Evolutionary conservation across 1,284 basidiomycete species (phyloP), one percentile per base, ranked within the genome.

Genomic region (Exobasidium rhododendri): DNA sequence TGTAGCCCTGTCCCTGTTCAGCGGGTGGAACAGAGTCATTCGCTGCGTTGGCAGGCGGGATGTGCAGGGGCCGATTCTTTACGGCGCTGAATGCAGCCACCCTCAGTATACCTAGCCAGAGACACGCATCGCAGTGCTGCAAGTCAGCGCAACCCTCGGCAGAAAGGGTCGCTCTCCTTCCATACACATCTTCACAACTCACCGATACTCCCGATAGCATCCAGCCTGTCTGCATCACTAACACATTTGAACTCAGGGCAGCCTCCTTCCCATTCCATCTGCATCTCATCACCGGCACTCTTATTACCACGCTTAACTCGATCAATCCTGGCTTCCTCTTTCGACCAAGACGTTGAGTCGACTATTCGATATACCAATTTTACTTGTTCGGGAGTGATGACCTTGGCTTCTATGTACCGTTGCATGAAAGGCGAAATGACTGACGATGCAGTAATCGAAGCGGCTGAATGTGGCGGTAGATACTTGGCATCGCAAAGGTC

Each of bases 401-500:
- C 24, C 3, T 28, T 20, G 6, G 22, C n/a, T 0, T 59, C 63
- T 5, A 82, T 81, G 61, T 84, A 80, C 5, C 80, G 80, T 52
- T 82, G 70, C 76, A 90, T 90, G 79, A 89, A 87, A 31, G 52
- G 44, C 1, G 87, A 86, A 10, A 85, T 80, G 70, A 90, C 88
- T 17, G 35, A 32, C 1, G 26, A 22, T 11, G 61, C 61, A 13
- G n/a, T 52, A 14, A 45, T 20, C 26, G 10, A 31, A 29, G n/a
- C 26, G 1, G 60, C 47, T 1, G 59, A 44, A 29, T 45, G 85
- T 7, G 82, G 75, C 1, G 86, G 82, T 22, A 87, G 86, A 75
- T 92, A 91, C 83, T 92, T 91, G 80, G 88, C 87, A 83, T 92
- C 91, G 32, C 90, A 84, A 54, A 94, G 84, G 81, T 96, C 92